phyloP scores from a whole-genome alignment of 345 rosid species.

The Populus alba region DNA sequence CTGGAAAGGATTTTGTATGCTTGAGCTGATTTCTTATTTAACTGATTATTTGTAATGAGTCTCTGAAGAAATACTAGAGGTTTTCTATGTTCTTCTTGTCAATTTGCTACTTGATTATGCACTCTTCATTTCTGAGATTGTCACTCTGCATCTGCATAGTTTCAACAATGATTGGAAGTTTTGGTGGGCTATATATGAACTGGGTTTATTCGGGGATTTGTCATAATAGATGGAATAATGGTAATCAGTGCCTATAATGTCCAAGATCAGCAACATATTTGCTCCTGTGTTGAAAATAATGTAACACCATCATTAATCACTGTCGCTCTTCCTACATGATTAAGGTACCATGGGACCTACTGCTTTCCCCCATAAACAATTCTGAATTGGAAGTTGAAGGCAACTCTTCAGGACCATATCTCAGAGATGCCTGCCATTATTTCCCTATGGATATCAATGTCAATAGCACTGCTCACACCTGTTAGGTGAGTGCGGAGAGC shows the following conservation, averaged over 20 bases:
- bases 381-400: not conserved
- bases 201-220: not conserved
- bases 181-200: not conserved
- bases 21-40: not conserved
- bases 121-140: not conserved
- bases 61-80: not conserved
- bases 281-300: not conserved
- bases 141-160: not conserved
- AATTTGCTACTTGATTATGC: not conserved
- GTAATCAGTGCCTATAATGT: not conserved
- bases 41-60: not conserved
- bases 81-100: not conserved
- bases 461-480: not conserved
- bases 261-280: not conserved
- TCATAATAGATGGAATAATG: not conserved
- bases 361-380: not conserved
- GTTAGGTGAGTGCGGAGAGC: not conserved
- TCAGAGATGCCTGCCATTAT: not conserved
- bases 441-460: not conserved
- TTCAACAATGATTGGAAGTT: not conserved
- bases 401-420: not conserved
- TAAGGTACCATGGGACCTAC: not conserved
- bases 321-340: not conserved
- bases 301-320: not conserved
- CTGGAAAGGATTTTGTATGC: not conserved